Evolutionary conservation across 208 protist species (phyloP).

Genomic region (Crithidia thermophila): DNA sequence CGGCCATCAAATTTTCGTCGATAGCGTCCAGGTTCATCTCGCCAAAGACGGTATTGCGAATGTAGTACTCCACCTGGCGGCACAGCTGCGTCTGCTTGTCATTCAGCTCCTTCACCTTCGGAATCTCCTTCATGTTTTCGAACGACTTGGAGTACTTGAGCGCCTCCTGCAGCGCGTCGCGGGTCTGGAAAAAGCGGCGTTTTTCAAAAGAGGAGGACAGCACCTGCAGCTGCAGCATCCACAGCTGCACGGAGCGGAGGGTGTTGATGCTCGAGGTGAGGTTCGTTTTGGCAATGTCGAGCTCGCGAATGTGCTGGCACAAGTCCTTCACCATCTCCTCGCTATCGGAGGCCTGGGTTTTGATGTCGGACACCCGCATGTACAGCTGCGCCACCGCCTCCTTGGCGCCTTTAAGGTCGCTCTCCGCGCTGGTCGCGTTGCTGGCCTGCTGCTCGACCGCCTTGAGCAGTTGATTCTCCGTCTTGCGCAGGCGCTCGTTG

Average conservation of each 20-base stretch:
- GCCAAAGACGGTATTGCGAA: conserved; percentile 84
- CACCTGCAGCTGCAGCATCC: conserved; percentile 89
- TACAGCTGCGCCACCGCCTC: conserved; percentile 88
- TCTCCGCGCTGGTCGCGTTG: conserved; percentile 65
- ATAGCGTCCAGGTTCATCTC: conserved; percentile 65
- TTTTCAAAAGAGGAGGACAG: conserved; percentile 83
- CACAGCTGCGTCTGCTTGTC: conserved; percentile 85
- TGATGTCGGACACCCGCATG: conserved; percentile 90
- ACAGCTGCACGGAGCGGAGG: conserved; percentile 92
- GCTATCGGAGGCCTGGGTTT: conserved; percentile 89
- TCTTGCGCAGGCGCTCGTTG: conserved; percentile 78
- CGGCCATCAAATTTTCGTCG: conserved; percentile 78
- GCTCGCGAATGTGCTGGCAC: conserved; percentile 93
- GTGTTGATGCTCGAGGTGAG: conserved; percentile 92
- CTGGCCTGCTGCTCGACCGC: conserved; percentile 91
- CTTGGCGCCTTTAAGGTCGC: conserved; percentile 87
- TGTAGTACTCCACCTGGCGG: conserved; percentile 82
- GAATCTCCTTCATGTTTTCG: conserved; percentile 73
- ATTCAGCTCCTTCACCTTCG: conserved; percentile 89
- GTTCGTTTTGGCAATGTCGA: conserved; percentile 96
- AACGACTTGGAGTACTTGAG: conserved; percentile 87
- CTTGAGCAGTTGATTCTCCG: conserved; percentile 91
- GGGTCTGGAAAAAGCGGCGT: conserved; percentile 76
- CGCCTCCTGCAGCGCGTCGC: conserved; percentile 82
- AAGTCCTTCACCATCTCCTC: conserved; percentile 95